Evolutionary conservation across 2,329 filamentous ascomycete genomes (phyloP).

Genomic region (Colletotrichum cereale): DNA sequence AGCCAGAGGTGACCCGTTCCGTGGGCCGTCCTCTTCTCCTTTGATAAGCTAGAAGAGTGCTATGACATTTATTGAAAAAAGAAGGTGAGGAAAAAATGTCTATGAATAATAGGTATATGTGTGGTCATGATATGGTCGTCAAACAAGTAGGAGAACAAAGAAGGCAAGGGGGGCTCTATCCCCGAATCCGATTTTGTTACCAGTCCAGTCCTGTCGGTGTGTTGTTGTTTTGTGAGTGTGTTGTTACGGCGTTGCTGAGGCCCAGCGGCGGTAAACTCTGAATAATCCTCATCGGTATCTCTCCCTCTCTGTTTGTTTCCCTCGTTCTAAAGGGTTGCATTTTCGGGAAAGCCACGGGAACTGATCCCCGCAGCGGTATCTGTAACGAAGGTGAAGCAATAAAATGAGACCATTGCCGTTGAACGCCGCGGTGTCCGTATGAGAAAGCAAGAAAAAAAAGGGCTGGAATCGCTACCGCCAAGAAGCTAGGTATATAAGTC

Average conservation of each 20-base stretch:
- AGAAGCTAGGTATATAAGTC: neutral
- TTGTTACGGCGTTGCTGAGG: slow-evolving; percentile 26
- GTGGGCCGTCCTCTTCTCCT: neutral
- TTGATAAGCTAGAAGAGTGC: neutral
- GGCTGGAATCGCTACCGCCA: neutral
- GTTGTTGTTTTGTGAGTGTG: neutral
- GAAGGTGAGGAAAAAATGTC: slow-evolving; percentile 3
- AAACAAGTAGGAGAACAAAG: neutral
- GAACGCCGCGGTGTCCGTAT: slow-evolving; percentile 8
- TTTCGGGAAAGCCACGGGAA: neutral
- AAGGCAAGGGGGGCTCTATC: neutral
- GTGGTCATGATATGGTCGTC: slow-evolving; percentile 33
- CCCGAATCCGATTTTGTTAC: slow-evolving; percentile 12
- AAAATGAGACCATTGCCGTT: neutral
- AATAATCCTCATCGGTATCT: neutral
- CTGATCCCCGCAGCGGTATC: neutral
- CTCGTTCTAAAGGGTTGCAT: slow-evolving; percentile 6
- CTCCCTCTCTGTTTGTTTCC: neutral
- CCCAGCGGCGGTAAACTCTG: slow-evolving; percentile 23
- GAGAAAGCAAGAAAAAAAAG: neutral
- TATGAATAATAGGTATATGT: slow-evolving; percentile 29
- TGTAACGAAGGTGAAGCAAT: neutral
- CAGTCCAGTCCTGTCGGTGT: slow-evolving; percentile 20
- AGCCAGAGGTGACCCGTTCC: neutral
- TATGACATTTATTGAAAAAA: neutral